Conservation (phyloP, 306 rosid species). For the Citrullus mucosospermus region DNA sequence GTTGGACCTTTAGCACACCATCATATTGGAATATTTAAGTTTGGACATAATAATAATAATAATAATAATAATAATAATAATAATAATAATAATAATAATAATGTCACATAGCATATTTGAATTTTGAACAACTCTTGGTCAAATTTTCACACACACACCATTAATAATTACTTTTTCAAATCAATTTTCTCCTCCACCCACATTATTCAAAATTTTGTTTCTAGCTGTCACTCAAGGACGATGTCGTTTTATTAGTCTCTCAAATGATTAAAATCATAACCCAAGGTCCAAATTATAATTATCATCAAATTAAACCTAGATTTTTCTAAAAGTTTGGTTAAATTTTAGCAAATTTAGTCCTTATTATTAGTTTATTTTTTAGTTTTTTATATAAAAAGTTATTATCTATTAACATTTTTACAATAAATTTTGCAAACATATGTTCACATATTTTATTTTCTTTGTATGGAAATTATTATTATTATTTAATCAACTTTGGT, state of each 20-base stretch:
- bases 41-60: neutral
- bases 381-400: too few relatives aligned
- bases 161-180: neutral
- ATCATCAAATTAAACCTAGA: neutral
- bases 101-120: neutral
- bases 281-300: neutral
- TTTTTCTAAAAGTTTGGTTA: too few relatives aligned
- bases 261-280: neutral
- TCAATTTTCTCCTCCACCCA: neutral
- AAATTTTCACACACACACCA: neutral
- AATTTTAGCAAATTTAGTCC: too few relatives aligned
- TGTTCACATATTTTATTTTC: too few relatives aligned
- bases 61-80: neutral
- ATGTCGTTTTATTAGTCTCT: neutral
- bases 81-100: neutral
- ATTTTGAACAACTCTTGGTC: neutral
- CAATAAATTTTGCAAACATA: too few relatives aligned
- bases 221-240: neutral
- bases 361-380: too few relatives aligned
- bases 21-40: neutral
- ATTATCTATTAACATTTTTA: too few relatives aligned
- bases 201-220: neutral
- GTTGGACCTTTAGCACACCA: neutral
- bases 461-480: too few relatives aligned
- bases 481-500: too few relatives aligned